These are phyloP conservation scores for Poterioochromonas sp. DNA, from an alignment of 352 stramenopile genomes.

Conservation along the genomic window DNA sequence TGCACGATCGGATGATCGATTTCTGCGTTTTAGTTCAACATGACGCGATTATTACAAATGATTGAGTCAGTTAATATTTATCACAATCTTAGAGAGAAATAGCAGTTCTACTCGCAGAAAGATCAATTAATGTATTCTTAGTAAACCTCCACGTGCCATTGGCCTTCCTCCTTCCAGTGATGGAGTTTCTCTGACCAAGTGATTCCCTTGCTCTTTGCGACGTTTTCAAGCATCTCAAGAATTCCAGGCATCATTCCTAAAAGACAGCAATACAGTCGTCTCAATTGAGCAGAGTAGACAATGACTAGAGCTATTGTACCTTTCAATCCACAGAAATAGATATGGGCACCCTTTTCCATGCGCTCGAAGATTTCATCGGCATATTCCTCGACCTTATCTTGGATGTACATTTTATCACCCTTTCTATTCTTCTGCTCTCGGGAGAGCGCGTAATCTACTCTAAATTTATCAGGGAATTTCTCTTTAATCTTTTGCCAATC, in stretches of 20 bases:
- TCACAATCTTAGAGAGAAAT: too few species aligned
- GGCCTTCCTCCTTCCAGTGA: slow-evolving; percentile 63
- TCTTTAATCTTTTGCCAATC: slow-evolving; percentile 64
- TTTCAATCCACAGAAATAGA: slow-evolving; percentile 75
- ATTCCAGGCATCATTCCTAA: slow-evolving; percentile 77
- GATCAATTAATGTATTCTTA: too few species aligned
- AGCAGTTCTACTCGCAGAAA: too few species aligned
- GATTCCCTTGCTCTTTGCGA: slow-evolving; percentile 58
- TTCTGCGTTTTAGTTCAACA: too few species aligned
- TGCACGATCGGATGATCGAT: not conserved
- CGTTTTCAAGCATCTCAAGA: slow-evolving; percentile 61
- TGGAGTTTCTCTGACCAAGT: slow-evolving; percentile 62
- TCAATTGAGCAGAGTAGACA: not conserved
- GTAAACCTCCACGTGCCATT: slow-evolving; percentile 77
- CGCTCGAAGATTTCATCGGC: slow-evolving; percentile 66
- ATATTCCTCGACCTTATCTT: slow-evolving; percentile 73
- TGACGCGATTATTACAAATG: too few species aligned
- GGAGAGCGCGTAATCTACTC: slow-evolving; percentile 67
- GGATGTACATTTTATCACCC: slow-evolving; percentile 76
- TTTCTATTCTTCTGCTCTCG: slow-evolving; percentile 68
- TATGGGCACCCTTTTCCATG: slow-evolving; percentile 63
- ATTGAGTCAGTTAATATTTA: too few species aligned
- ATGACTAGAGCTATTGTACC: too few species aligned
- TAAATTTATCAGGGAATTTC: slow-evolving; percentile 63
- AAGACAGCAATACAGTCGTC: not conserved